These are phyloP conservation scores for Eruca vesicaria DNA, from an alignment of 441 rosid genomes.

Conservation along the genomic window DNA sequence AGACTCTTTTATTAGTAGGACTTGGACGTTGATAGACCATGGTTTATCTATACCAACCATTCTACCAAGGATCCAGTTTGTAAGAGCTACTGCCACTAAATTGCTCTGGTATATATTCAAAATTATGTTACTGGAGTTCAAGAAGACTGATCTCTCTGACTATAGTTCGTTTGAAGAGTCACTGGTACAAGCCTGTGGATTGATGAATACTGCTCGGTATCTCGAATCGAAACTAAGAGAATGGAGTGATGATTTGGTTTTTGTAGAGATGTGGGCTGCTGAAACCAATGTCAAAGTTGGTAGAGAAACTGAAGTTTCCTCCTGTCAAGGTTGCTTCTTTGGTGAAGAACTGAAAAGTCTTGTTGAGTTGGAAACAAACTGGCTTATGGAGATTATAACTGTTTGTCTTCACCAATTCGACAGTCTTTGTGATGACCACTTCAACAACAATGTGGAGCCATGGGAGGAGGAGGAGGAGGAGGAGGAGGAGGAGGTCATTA, in stretches of 20 bases:
- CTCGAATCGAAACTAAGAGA: constrained; percentile 64
- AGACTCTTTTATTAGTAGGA: constrained; percentile 49
- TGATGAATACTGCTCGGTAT: constrained; percentile 67
- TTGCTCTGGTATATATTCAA: constrained; percentile 73
- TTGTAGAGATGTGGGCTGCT: constrained; percentile 58
- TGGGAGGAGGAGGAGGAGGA: constrained; percentile 36
- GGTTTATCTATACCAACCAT: constrained; percentile 49
- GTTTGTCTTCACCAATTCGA: constrained; percentile 61
- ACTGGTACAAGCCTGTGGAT: constrained; percentile 51
- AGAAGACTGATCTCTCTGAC: constrained; percentile 39
- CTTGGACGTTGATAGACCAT: constrained; percentile 62
- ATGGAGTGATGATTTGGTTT: constrained; percentile 73
- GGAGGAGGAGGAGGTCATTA: constrained; percentile 25
- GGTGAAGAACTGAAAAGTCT: constrained; percentile 64
- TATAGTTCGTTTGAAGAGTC: constrained; percentile 41
- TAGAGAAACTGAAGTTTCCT: constrained; percentile 15
- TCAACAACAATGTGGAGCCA: constrained; percentile 31
- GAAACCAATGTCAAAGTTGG: constrained; percentile 33
- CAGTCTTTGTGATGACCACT: constrained; percentile 45
- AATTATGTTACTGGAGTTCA: constrained; percentile 50
- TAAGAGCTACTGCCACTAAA: constrained; percentile 61
- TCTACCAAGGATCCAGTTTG: constrained; percentile 45
- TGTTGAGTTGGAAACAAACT: constrained; percentile 60
- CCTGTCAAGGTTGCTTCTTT: constrained; percentile 49
- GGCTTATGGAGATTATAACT: constrained; percentile 68